Evolutionary conservation across 1,284 basidiomycete species (phyloP), one percentile per base, ranked within the genome.

Genomic region (Volvariella volvacea): DNA sequence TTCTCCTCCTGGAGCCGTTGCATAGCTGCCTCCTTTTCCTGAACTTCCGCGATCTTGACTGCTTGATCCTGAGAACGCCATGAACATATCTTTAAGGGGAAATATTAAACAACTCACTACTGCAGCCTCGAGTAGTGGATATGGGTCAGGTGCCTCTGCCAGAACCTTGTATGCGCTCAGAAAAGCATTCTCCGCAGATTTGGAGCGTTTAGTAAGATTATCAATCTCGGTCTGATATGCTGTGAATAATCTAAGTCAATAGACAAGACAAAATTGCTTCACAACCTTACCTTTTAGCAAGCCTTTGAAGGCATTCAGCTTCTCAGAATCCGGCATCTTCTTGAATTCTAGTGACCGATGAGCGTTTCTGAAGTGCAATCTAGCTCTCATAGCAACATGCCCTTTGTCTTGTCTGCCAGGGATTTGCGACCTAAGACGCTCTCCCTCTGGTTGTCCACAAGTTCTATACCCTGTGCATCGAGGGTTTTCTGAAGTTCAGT

Each of bases 361-460:
- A 22, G 42, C 25, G 12, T 28, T n/a, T 28, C 6, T 28, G 25
- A 28, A 28, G 6, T 28, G 12, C 25, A 28, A 12, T 12, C 10
- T 42, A 16, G 28, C 28, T 16, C 20, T 12, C 2, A 15, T n/a
- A 25, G 14, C 42, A 2, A 55, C 64, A 15, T 36, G 89, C 93
- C 93, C 72, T 94, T 88, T 0, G 93, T 97, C 60, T 88, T 84
- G 65, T 97, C 93, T 1, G 93, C 90, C 14, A 96, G 72, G 46
- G 83, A 86, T 65, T 95, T 97, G 34, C 94, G 76, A n/a, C 92
- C 92, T 1, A 96, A 74, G 40, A 96, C 76, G 54, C 88, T 91
- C 70, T 96, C 93, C 69, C 95, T 96, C 71, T 96, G 92, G 65
- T 93, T 92, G 70, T 96, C 92, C n/a, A 96, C 93, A 7, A 96